Conservation (phyloP, 176 grass and related monocot species). For the Aegilops sharonensis region DNA sequence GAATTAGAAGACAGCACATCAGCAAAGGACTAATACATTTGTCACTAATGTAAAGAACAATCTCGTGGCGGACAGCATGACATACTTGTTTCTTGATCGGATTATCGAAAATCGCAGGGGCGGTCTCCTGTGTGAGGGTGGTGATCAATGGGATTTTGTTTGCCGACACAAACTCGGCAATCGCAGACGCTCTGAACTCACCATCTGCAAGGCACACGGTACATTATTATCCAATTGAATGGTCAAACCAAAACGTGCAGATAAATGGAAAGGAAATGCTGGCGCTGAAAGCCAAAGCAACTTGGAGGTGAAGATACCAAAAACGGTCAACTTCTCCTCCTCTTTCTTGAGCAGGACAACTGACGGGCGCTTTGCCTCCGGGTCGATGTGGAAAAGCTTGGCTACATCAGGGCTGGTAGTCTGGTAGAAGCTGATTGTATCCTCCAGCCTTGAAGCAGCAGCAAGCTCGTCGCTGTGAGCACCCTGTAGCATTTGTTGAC, state of each 20-base stretch:
- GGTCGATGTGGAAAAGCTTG: slow-evolving; percentile 86
- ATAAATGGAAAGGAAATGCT: background rate
- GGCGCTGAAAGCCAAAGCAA: slow-evolving; percentile 3
- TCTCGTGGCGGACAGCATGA: too few species aligned
- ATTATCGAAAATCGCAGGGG: slow-evolving; percentile 82
- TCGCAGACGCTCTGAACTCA: slow-evolving; percentile 58
- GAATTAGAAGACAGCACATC: slow-evolving; percentile 11
- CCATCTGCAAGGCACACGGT: slow-evolving; percentile 54
- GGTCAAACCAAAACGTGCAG: background rate
- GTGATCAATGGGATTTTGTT: slow-evolving; percentile 89
- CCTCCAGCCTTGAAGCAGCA: slow-evolving; percentile 85
- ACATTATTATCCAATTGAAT: background rate
- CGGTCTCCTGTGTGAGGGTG: slow-evolving; percentile 70
- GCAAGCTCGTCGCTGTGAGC: slow-evolving; percentile 67
- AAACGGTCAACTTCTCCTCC: slow-evolving; percentile 78
- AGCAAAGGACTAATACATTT: too few species aligned
- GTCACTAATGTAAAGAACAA: too few species aligned
- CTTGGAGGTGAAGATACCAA: slow-evolving; percentile 50
- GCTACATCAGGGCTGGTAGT: slow-evolving; percentile 74
- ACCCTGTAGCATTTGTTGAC: slow-evolving; percentile 48
- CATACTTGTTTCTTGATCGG: slow-evolving; percentile 89
- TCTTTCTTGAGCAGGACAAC: slow-evolving; percentile 87
- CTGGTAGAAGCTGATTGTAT: slow-evolving; percentile 90
- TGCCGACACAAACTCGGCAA: slow-evolving; percentile 74
- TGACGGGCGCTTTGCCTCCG: slow-evolving; percentile 54